A percentile compares a stretch with the other conserved stretches of the same genome.
Evolutionary conservation across 495 filamentous ascomycete genomes (phyloP).

Genomic region (Amniculicola lignicola): DNA sequence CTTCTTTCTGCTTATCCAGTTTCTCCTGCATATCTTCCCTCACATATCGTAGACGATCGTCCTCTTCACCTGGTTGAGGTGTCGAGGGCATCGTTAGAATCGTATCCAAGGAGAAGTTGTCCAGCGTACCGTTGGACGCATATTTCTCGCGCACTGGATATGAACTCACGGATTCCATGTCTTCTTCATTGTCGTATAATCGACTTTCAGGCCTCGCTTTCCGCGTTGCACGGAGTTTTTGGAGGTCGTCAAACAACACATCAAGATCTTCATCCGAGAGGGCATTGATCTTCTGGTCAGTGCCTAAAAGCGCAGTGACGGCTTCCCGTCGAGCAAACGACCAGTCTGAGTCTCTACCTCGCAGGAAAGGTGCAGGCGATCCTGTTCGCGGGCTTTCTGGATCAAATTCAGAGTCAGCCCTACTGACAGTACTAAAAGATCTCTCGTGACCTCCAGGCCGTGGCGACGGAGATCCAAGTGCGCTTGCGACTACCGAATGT

Average conservation of each 20-base stretch:
- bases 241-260: slow-evolving; percentile 91
- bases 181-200: slow-evolving; percentile 63
- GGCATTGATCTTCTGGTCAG: slow-evolving; percentile 83
- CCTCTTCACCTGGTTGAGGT: slow-evolving; percentile 71
- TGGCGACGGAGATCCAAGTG: slow-evolving; percentile 66
- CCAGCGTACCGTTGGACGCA: slow-evolving; percentile 89
- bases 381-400: slow-evolving; percentile 68
- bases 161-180: slow-evolving; percentile 83
- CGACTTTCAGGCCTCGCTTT: slow-evolving; percentile 60
- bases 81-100: slow-evolving; percentile 90
- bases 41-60: slow-evolving; percentile 68
- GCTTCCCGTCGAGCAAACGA: slow-evolving; percentile 91
- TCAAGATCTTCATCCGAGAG: slow-evolving; percentile 94
- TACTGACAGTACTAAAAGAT: slow-evolving; percentile 56
- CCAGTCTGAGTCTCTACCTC: slow-evolving; percentile 88
- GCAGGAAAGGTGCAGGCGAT: slow-evolving; percentile 67
- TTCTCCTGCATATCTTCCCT: slow-evolving; percentile 86
- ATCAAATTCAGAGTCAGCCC: slow-evolving; percentile 67
- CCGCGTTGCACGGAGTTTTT: slow-evolving; percentile 77
- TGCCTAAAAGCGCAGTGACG: slow-evolving; percentile 82
- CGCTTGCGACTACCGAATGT: slow-evolving; percentile 81
- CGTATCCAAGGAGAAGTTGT: slow-evolving; percentile 96
- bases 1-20: slow-evolving; percentile 80
- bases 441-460: slow-evolving; percentile 75
- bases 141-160: slow-evolving; percentile 93